Percentiles rank a stretch among this genome's conserved stretches.
Evolutionary conservation across 75 land plant species (phyloP).

Genomic region (Pinus albicaulis): DNA sequence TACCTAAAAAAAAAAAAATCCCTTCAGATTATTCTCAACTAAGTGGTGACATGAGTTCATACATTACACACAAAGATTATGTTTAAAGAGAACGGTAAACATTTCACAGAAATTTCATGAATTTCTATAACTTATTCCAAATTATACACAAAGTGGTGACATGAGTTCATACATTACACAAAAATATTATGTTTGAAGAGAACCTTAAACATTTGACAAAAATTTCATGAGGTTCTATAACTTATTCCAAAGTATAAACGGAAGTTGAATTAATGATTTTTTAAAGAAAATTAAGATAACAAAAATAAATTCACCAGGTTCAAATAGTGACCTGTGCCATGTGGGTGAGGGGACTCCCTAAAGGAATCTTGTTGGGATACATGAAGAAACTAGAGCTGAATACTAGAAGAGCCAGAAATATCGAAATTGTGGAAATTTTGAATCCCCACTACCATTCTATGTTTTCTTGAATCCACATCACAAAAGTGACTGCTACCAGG

Average conservation of each 20-base stretch:
- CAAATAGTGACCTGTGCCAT: constrained; percentile 53
- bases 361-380: constrained; percentile 75
- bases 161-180: background rate
- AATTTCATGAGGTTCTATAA: too few relatives aligned
- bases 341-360: constrained; percentile 84
- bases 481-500: constrained; percentile 34
- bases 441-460: constrained; percentile 85
- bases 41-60: background rate
- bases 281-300: too few relatives aligned
- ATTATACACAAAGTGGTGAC: background rate
- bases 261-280: too few relatives aligned
- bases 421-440: constrained; percentile 58
- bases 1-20: background rate
- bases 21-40: too few relatives aligned
- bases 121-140: background rate
- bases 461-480: constrained; percentile 59
- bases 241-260: background rate
- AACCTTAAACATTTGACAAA: too few relatives aligned
- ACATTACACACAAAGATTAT: background rate
- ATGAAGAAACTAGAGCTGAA: constrained; percentile 54
- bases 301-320: too few relatives aligned
- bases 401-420: constrained; percentile 63
- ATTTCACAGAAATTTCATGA: too few relatives aligned
- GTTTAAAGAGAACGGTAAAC: too few relatives aligned
- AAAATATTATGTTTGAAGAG: too few relatives aligned